Conservation (phyloP, 2,329 filamentous ascomycete genomes). For the Diaporthe citriasiana region DNA sequence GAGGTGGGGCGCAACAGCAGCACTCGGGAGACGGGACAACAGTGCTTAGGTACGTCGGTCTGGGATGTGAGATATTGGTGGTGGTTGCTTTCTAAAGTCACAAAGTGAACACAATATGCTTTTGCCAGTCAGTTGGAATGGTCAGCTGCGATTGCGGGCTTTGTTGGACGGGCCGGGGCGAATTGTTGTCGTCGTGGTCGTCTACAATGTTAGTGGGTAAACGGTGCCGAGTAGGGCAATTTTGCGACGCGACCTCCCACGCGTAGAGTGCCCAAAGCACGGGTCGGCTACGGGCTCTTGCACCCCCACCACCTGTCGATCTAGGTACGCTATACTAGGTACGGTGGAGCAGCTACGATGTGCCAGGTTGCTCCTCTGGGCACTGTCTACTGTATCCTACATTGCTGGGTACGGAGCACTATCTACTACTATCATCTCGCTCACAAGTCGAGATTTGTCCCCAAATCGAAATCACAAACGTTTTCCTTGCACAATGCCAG, state of each 20-base stretch:
- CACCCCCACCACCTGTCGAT: background rate
- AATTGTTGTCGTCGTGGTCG: conserved; percentile 25
- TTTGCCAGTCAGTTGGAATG: background rate
- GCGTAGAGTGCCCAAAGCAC: conserved; percentile 34
- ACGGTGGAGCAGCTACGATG: background rate
- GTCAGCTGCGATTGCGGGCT: background rate
- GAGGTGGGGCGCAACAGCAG: background rate
- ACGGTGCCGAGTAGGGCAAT: conserved; percentile 24
- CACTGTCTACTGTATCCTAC: too few species aligned
- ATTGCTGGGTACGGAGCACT: background rate
- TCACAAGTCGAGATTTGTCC: background rate
- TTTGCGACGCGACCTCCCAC: conserved; percentile 32
- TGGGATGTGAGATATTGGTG: background rate
- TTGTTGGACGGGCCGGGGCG: background rate
- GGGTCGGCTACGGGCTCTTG: conserved; percentile 16
- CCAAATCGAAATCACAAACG: background rate
- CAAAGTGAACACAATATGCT: background rate
- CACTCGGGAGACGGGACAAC: background rate
- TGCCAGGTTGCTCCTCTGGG: background rate
- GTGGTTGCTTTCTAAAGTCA: background rate
- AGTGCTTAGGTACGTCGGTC: background rate
- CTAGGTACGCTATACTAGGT: background rate
- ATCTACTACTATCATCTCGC: background rate
- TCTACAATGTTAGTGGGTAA: conserved; percentile 22
- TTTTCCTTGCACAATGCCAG: background rate